These are phyloP conservation scores for Athelia sp. DNA, from an alignment of 1,284 basidiomycete genomes.

Conservation along the genomic window DNA sequence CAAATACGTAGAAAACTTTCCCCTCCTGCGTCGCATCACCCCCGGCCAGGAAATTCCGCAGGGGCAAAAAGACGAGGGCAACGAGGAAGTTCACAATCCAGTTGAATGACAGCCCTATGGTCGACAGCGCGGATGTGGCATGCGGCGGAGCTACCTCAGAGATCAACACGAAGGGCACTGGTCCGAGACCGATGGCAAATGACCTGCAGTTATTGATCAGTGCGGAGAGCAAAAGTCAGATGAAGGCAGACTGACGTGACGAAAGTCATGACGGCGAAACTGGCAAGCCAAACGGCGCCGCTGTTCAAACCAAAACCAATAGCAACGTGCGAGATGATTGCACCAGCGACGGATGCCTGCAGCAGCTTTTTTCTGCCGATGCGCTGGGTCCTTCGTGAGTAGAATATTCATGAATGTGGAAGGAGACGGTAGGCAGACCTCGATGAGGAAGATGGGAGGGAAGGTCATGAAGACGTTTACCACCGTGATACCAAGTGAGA, in stretches of 20 bases:
- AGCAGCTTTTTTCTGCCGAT: slow-evolving; percentile 61
- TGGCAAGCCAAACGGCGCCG: slow-evolving; percentile 57
- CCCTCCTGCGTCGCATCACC: slow-evolving; percentile 68
- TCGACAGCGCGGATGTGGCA: slow-evolving; percentile 81
- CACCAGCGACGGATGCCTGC: slow-evolving; percentile 53
- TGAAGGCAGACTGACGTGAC: slow-evolving; percentile 60
- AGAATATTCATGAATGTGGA: slow-evolving; percentile 4
- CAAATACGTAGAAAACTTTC: slow-evolving; percentile 81
- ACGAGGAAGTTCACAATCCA: slow-evolving; percentile 85
- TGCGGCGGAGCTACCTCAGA: slow-evolving; percentile 85
- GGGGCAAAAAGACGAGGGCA: slow-evolving; percentile 76
- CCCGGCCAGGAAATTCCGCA: slow-evolving; percentile 68
- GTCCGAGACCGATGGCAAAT: slow-evolving; percentile 88
- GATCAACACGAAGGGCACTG: slow-evolving; percentile 88
- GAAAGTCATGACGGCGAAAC: slow-evolving; percentile 76
- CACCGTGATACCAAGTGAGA: slow-evolving; percentile 74
- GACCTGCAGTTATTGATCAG: slow-evolving; percentile 34
- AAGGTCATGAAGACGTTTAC: slow-evolving; percentile 81
- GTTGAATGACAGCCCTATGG: slow-evolving; percentile 79
- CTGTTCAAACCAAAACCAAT: slow-evolving; percentile 73
- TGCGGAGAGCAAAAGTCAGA: slow-evolving; percentile 1
- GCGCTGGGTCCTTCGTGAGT: slow-evolving; percentile 33
- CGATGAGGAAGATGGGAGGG: slow-evolving; percentile 82
- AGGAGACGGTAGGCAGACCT: slow-evolving; percentile 41
- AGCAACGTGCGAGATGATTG: slow-evolving; percentile 59